Evolutionary conservation across 73 alveolate species (phyloP).

Genomic region (Symbiodinium pilosum): DNA sequence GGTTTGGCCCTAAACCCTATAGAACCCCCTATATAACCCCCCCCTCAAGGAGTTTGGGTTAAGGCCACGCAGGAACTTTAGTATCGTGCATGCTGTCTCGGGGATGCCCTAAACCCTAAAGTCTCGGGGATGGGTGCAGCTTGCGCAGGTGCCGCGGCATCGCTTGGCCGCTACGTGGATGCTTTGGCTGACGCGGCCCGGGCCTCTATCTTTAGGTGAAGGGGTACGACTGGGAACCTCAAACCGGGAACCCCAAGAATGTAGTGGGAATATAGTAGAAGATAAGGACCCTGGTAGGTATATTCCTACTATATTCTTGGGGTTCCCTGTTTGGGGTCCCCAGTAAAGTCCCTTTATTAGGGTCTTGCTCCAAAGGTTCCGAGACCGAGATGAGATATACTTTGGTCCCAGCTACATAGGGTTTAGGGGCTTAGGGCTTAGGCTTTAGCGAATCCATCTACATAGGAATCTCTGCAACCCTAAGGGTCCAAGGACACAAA

Average conservation of each 20-base stretch:
- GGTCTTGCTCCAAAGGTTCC: no score
- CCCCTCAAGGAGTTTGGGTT: not conserved
- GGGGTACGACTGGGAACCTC: no score
- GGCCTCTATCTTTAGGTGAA: not conserved
- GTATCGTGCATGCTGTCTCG: no score
- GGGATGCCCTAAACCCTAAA: not conserved
- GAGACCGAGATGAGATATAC: no score
- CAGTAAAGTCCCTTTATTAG: no score
- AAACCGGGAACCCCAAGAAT: no score
- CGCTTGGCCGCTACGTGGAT: conserved; percentile 62
- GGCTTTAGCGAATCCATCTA: not conserved
- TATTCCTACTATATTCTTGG: no score
- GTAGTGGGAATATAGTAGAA: no score
- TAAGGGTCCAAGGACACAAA: not conserved
- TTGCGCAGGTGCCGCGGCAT: conserved; percentile 31
- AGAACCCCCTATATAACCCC: not conserved
- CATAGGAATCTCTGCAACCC: not conserved
- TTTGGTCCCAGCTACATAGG: no score
- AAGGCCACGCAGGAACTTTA: not conserved
- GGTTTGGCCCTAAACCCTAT: not conserved
- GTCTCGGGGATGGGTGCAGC: not conserved
- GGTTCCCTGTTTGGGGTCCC: no score
- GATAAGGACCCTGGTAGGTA: no score
- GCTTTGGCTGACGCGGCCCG: conserved; percentile 83
- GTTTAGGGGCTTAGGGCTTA: not conserved